Percentiles rank a stretch among this genome's conserved stretches.
Evolutionary conservation across 371 early-diverging fungal genomes (phyloP).

Genomic region (Mortierella sp.): DNA sequence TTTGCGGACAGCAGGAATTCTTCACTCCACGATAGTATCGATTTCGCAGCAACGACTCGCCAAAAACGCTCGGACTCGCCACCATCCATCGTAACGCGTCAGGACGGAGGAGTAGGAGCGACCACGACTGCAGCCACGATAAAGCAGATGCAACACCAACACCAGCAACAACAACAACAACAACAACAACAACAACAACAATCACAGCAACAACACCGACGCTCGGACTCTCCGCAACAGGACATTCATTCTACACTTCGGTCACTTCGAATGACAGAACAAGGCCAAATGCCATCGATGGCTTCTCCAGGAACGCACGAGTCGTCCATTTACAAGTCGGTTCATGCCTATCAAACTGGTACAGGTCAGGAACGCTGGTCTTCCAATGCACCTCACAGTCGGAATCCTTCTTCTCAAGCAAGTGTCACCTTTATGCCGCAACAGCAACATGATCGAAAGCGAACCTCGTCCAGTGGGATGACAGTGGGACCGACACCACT

Average conservation of each 20-base stretch:
- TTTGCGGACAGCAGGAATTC: background rate
- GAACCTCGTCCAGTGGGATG: background rate
- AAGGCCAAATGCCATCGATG: background rate
- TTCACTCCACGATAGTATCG: background rate
- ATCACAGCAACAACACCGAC: slow-evolving; percentile 1
- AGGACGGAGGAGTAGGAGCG: background rate
- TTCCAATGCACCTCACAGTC: too few relatives aligned
- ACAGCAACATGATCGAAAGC: background rate
- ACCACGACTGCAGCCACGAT: background rate
- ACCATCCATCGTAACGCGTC: background rate
- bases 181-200: slow-evolving; percentile 15
- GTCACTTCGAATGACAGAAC: background rate
- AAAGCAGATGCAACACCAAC: background rate
- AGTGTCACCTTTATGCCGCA: too few relatives aligned
- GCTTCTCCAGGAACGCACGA: background rate
- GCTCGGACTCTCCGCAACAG: background rate
- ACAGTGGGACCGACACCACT: background rate
- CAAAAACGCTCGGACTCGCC: background rate
- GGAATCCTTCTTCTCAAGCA: too few relatives aligned
- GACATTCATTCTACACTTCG: background rate
- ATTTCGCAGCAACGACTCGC: too few relatives aligned
- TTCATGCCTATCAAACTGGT: too few relatives aligned
- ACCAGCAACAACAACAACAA: slow-evolving; percentile 12
- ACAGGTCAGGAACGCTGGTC: too few relatives aligned
- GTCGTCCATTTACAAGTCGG: too few relatives aligned